Conservation (phyloP, 306 rosid species). For the Lupinus albus region DNA sequence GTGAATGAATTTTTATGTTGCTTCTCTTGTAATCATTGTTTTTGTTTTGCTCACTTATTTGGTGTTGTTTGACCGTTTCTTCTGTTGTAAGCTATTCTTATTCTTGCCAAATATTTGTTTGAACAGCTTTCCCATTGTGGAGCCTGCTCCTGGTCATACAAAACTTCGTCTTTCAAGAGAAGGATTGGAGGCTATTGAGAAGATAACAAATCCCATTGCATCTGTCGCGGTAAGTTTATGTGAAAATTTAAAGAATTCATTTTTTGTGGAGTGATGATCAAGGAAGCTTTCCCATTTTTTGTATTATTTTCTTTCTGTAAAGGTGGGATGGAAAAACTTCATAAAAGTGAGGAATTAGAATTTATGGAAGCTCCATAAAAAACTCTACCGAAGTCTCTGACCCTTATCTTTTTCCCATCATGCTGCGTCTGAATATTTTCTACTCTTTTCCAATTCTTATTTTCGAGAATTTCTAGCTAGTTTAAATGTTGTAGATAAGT, state of each 20-base stretch:
- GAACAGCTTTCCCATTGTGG: constrained; percentile 73
- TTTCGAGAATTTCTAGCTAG: constrained; percentile 17
- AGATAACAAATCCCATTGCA: constrained; percentile 70
- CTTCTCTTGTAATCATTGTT: background rate
- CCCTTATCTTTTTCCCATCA: background rate
- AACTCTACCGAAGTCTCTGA: background rate
- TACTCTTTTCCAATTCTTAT: background rate
- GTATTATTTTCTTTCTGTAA: background rate
- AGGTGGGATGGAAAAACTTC: background rate
- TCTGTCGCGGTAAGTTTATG: constrained; percentile 69
- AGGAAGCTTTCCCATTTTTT: too few species aligned
- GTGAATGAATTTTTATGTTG: background rate
- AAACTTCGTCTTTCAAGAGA: constrained; percentile 75
- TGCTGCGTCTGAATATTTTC: constrained; percentile 12
- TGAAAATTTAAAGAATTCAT: background rate
- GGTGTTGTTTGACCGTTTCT: constrained; percentile 25
- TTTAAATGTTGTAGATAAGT: constrained; percentile 7
- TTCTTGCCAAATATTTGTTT: constrained; percentile 24
- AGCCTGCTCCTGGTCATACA: constrained; percentile 79
- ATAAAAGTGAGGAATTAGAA: constrained; percentile 11
- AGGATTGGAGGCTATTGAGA: constrained; percentile 70
- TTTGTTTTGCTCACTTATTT: background rate
- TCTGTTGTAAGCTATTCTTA: constrained; percentile 26
- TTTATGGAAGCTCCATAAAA: background rate
- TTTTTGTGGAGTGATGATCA: constrained; percentile 25